Conservation (phyloP, 768 basidiomycete genomes). For the Pisolithus marmoratus region DNA sequence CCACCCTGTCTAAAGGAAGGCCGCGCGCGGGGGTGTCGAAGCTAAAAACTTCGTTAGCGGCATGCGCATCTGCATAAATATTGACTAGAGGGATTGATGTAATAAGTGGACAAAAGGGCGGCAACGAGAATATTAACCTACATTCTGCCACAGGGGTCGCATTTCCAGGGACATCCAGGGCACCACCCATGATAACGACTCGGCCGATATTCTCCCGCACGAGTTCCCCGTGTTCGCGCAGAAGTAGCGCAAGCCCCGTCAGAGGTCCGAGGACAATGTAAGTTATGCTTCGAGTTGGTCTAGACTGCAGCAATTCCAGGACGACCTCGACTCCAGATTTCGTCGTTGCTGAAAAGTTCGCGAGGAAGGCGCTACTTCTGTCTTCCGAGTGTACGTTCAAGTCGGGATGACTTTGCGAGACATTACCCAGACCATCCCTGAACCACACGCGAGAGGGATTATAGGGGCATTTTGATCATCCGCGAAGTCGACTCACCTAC, state of each 20-base stretch:
- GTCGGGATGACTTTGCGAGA: conserved; percentile 61
- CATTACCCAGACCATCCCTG: conserved; percentile 68
- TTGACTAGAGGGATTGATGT: conserved; percentile 49
- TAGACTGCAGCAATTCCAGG: conserved; percentile 46
- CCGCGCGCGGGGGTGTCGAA: conserved; percentile 34
- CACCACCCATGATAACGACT: conserved; percentile 92
- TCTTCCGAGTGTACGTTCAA: conserved; percentile 31
- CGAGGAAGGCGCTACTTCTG: conserved; percentile 22
- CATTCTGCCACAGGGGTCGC: conserved; percentile 80
- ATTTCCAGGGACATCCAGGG: conserved; percentile 88
- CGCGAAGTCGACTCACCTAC: conserved; percentile 40
- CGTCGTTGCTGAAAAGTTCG: conserved; percentile 42
- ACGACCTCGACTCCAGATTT: conserved; percentile 49
- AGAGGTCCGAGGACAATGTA: conserved; percentile 74
- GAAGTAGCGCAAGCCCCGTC: conserved; percentile 70
- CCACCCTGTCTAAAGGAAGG: conserved; percentile 60
- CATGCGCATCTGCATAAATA: conserved; percentile 83
- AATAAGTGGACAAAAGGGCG: not conserved
- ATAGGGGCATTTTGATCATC: not conserved
- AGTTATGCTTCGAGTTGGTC: conserved; percentile 50
- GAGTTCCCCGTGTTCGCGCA: conserved; percentile 47
- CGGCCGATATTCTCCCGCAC: conserved; percentile 59
- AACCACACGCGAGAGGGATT: not conserved
- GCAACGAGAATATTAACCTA: conserved; percentile 30
- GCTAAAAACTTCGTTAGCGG: conserved; percentile 63